Evolutionary conservation across 495 filamentous ascomycete species (phyloP).

Genomic region (Mycothermus thermophilus): DNA sequence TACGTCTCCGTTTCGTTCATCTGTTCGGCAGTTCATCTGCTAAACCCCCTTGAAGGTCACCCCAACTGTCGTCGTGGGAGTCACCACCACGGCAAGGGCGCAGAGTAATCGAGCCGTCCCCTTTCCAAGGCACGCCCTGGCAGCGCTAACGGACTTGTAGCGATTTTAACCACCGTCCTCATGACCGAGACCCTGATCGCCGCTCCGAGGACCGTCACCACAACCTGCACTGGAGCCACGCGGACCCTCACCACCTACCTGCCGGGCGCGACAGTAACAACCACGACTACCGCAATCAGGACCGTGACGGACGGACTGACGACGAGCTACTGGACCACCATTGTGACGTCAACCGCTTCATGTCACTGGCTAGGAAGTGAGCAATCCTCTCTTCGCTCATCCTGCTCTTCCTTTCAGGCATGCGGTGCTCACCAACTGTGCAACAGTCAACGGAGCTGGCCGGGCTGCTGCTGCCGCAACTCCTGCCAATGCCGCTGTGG

Average conservation of each 20-base stretch:
- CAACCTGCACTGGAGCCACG: conserved; percentile 22
- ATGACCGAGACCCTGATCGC: conserved; percentile 27
- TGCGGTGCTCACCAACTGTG: no score
- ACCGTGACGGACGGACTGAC: conserved; percentile 24
- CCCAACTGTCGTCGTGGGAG: conserved; percentile 26
- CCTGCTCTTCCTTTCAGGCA: no score
- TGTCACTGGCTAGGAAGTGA: conserved; percentile 24
- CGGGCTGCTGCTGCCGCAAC: conserved; percentile 9
- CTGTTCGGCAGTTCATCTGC: not conserved
- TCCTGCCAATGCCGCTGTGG: conserved; percentile 13
- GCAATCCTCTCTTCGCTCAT: no score
- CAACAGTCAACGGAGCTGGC: conserved; percentile 4
- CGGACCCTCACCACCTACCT: conserved; percentile 26
- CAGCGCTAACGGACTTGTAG: conserved; percentile 15
- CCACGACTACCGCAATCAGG: conserved; percentile 20
- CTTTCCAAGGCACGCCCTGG: no score
- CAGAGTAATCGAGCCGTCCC: conserved; percentile 15
- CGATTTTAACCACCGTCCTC: conserved; percentile 20
- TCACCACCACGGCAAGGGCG: conserved; percentile 27
- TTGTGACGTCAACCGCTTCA: conserved; percentile 18
- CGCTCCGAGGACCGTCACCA: conserved; percentile 22
- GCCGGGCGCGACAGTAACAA: conserved; percentile 17
- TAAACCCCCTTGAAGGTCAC: conserved; percentile 21
- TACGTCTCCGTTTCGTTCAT: conserved; percentile 6
- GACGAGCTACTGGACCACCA: conserved; percentile 25